Base-by-base conservation (phyloP, 176 grass and related monocot genomes). In the Triticum urartu region DNA sequence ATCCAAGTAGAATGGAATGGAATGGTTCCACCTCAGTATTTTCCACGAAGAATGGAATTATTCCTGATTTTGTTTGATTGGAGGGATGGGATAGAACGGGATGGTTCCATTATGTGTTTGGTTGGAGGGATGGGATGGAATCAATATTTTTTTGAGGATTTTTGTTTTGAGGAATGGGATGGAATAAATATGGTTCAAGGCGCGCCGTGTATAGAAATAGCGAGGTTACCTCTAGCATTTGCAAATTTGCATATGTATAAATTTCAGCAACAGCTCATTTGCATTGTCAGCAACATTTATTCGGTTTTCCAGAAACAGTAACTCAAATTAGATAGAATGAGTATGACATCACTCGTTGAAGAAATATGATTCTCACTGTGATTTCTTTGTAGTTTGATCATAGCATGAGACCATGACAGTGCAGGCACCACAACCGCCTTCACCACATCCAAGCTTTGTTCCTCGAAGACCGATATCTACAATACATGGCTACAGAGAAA, bases 391-490 rank as follows among this genome's bases (percentile, higher is more conserved):
- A 81, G 87, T 79, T 87, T 26, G 83, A 62, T 98, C 91, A 88
- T 88, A 98, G 67, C 64, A 91, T 62, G 96, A 98, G 77, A 81
- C 64, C 90, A 98, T 98, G 40, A 98, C 93, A 87, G 96, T 98
- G 85, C 96, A 98, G 81, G 96, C 96, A 66, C 96, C 96, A 89
- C 96, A 98, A 56, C 96, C 96, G 79, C 96, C 96, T 91, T 98
- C 96, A 84, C 96, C 96, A 34, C 96, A 98, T 64, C 96, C 96
- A 72, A 98, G 96, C 50, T 98, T 98, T 59, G 96, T 95, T 79
- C 96, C 96, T 61, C 88, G 94, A 83, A 98, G 88, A 17, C 90
- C 91, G 4, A 95, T 92, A 84, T 94, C 96, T 98, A 75, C 39
- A 89, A 38, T 59, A 14, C 34, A 84, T 77, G 15, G 13, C 43